Evolutionary conservation across 805 yeast species (phyloP).

Genomic region (Saccharomycopsis schoenii): DNA sequence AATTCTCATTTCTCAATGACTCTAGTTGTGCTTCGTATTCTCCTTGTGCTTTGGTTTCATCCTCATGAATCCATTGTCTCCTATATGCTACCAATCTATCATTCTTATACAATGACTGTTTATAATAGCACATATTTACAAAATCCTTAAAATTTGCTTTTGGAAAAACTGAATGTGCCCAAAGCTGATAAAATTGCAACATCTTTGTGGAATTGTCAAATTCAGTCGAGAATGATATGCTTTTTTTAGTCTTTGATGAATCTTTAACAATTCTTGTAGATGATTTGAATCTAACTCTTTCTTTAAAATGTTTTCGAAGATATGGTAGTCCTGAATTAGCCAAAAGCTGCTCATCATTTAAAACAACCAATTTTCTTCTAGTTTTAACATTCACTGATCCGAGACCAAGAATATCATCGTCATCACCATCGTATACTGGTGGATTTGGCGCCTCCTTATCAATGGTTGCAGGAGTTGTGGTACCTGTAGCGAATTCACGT

Average conservation of each 20-base stretch:
- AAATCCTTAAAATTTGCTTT: constrained; percentile 72
- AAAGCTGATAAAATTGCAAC: constrained; percentile 51
- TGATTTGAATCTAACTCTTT: constrained; percentile 18
- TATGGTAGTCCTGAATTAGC: constrained; percentile 49
- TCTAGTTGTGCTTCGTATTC: constrained; percentile 6
- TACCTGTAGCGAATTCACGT: too few species aligned
- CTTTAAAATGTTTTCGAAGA: constrained; percentile 29
- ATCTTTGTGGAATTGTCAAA: constrained; percentile 39
- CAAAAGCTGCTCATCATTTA: constrained; percentile 43
- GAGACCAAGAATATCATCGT: constrained; percentile 14
- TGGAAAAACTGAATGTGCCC: constrained; percentile 74
- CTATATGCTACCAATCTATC: constrained; percentile 32
- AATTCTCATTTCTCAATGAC: not conserved
- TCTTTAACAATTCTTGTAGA: constrained; percentile 3
- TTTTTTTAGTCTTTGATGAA: constrained; percentile 3
- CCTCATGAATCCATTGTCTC: constrained; percentile 30
- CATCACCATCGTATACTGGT: constrained; percentile 6
- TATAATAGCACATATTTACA: constrained; percentile 41
- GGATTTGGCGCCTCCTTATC: not conserved
- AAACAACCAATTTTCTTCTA: constrained; percentile 28
- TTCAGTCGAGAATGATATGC: constrained; percentile 31
- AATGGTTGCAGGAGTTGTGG: not conserved
- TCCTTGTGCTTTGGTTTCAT: constrained; percentile 20
- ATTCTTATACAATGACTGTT: constrained; percentile 20
- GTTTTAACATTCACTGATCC: constrained; percentile 11